Evolutionary conservation across 176 grass and related monocot species (phyloP), one percentile per base, ranked within the genome.

Genomic region (Aegilops speltoides): DNA sequence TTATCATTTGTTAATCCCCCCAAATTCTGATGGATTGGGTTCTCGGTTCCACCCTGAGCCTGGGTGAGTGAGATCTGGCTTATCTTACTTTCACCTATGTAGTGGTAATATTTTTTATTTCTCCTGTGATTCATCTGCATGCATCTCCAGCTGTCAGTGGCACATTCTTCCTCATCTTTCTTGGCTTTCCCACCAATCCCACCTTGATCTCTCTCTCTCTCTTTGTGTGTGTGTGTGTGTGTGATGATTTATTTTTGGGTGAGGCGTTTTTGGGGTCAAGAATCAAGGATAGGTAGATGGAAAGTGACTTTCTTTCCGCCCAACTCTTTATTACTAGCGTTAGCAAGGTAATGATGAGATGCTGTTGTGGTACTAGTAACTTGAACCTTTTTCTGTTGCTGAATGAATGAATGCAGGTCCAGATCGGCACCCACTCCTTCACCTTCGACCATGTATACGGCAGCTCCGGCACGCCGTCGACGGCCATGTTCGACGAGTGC

Each of bases 401-500:
- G 40, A 10, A 46, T 28, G 14, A 50, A 28, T 25, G 13, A 50
- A 31, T 73, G 85, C 92, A 99, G 97, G 92, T 99, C 40, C 97
- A 99, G 88, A 99, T 99, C 77, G 97, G 97, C 57, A 90, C 82
- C 57, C 97, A 99, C 65, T 97, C 97, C 31, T 99, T 99, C 84
- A 99, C 97, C 63, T 99, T 99, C 76, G 97, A 99, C 87, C 92
- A 96, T 79, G 94, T 99, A 14, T 99, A 99, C 68, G 97, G 94
- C 62, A 94, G 89, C 77, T 78, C 90, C 16, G 68, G 90, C 61
- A 88, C 85, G 64, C 87, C 94, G 78, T 87, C 97, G 79, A 86
- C 86, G 68, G 76, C 85, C 67, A 97, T 99, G 92, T 99, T 99
- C 80, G 94, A 97, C 45, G 92, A 93, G 82, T 99, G 94, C 85